Conservation (phyloP, 306 rosid genomes). For the Trifolium repens region DNA sequence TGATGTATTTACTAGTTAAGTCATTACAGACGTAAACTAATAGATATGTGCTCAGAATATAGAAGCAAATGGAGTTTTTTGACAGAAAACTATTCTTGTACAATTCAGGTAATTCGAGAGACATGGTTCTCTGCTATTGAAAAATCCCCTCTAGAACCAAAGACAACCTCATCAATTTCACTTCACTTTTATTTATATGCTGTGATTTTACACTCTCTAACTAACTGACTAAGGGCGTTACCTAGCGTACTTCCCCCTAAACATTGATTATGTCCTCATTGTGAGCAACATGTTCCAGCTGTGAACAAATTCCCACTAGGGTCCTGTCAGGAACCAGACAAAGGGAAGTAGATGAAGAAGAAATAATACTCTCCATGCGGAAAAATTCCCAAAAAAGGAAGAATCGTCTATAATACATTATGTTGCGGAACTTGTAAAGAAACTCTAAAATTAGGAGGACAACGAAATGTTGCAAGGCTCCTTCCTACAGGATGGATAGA, state of each 20-base stretch:
- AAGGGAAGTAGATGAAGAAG: not conserved
- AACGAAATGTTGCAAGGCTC: not conserved
- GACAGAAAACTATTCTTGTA: not conserved
- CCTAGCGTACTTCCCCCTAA: not conserved
- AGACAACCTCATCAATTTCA: not conserved
- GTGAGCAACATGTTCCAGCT: not conserved
- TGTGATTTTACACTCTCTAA: not conserved
- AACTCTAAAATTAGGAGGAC: not conserved
- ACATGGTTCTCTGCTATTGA: not conserved
- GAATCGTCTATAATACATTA: not conserved
- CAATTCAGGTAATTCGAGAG: not conserved
- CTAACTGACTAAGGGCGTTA: not conserved
- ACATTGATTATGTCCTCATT: not conserved
- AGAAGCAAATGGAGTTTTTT: not conserved
- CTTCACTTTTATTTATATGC: not conserved
- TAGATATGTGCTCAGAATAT: not conserved
- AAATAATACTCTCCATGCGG: not conserved
- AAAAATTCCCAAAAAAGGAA: not conserved
- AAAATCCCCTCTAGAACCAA: not conserved
- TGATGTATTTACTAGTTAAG: not conserved
- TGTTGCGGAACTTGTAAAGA: not conserved
- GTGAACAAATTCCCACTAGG: constrained; percentile 10
- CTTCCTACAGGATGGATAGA: not conserved
- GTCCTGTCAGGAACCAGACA: not conserved
- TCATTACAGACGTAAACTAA: constrained; percentile 18